Evolutionary conservation across 2,329 filamentous ascomycete genomes (phyloP), one percentile per base, ranked within the genome.

Genomic region (Emericellopsis atlantica): DNA sequence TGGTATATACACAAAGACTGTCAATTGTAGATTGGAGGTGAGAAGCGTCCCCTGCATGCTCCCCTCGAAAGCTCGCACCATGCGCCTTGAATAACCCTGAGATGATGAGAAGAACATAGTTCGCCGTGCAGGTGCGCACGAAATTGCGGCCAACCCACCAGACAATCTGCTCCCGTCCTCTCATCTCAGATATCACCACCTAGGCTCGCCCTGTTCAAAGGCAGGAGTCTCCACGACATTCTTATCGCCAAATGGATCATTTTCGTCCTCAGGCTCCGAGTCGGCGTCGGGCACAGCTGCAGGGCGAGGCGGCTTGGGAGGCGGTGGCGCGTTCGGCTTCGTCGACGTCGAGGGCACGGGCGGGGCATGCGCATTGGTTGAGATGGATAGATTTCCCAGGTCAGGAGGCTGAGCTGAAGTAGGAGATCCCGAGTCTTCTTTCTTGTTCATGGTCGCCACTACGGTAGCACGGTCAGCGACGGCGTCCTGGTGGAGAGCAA

Each of bases 221-320:
- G 47, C 45, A 6, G 57, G 58, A 29, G 58, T 59, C 11, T 59
- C 54, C 36, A 85, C 70, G 5, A 79, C 84, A 55, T 94, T 89
- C 34, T 74, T 75, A 56, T 95, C 87, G 4, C 84, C 85, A 57
- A 95, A 95, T 0, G 88, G 88, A 54, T 94, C 77, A 47, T 92
- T 74, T n/a, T 88, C 83, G 35, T 84, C 79, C 7, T 84, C 79
- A 3, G 70, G 70, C 11, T 79, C 74, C 14, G 70, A 72, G n/a
- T 73, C 67, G 26, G 67, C 51, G 21, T 48, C 47, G 32, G 55
- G 54, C 15, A 59, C 48, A 21, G 59, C 62, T 44, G 62, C 61
- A n/a, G 59, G 52, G 16, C 49, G 61, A 46, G 56, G 61, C 31
- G 44, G 48, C 18, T 53, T 60, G 4, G 67, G 70, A 42, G 69